Conservation (phyloP, 495 filamentous ascomycete genomes). For the Podospora sp. region DNA sequence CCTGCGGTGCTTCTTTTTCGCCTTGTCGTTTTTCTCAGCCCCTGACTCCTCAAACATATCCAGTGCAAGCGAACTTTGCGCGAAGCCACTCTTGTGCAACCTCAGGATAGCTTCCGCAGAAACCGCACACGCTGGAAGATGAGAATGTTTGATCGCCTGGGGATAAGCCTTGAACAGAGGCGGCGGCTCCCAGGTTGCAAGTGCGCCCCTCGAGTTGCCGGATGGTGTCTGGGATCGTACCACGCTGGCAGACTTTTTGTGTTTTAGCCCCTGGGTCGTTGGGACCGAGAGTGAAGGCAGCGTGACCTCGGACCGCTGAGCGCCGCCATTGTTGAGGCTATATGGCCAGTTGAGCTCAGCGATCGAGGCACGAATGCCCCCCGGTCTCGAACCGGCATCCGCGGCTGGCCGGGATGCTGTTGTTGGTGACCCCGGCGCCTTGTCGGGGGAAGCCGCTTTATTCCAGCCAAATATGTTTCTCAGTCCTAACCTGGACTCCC, state of each 20-base stretch:
- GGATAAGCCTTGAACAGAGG: constrained; percentile 91
- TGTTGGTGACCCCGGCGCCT: constrained; percentile 24
- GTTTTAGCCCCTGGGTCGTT: constrained; percentile 33
- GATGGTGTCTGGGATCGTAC: constrained; percentile 31
- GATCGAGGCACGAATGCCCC: constrained; percentile 47
- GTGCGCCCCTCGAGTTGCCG: constrained; percentile 24
- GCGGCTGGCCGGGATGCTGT: constrained; percentile 2
- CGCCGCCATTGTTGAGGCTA: constrained; percentile 29
- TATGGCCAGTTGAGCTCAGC: constrained; percentile 50
- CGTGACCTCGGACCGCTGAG: constrained; percentile 44
- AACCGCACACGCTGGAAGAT: constrained; percentile 53
- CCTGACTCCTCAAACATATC: constrained; percentile 30
- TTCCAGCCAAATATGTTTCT: constrained; percentile 50
- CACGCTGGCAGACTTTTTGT: constrained; percentile 40
- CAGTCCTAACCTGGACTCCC: constrained; percentile 55
- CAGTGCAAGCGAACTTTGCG: constrained; percentile 33
- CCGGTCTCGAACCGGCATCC: constrained; percentile 30
- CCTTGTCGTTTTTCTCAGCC: constrained; percentile 39
- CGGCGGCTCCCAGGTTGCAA: constrained; percentile 69
- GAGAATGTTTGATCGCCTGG: constrained; percentile 66
- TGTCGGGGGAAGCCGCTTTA: constrained; percentile 33
- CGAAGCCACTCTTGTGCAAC: constrained; percentile 51
- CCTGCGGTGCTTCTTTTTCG: constrained; percentile 51
- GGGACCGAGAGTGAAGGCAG: constrained; percentile 30
- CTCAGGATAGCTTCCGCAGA: constrained; percentile 66